phyloP scores from a whole-genome alignment of 768 basidiomycete genomes.

The Xerocomellus intermedius region DNA sequence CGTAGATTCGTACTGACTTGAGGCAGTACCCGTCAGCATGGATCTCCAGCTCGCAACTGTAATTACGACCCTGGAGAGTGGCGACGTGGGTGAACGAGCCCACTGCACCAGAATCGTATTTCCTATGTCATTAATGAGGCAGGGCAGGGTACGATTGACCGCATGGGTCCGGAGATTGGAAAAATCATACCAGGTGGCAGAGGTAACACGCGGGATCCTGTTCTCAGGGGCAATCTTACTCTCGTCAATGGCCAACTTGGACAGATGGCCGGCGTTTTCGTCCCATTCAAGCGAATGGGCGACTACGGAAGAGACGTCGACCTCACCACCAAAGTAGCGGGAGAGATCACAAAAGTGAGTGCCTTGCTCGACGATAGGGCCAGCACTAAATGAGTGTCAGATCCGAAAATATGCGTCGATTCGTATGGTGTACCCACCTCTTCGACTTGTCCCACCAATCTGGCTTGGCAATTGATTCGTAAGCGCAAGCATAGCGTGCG shows the following conservation, averaged over 20 bases:
- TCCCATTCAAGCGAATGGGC: slow-evolving; percentile 94
- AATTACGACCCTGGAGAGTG: slow-evolving; percentile 88
- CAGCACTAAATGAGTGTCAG: slow-evolving; percentile 44
- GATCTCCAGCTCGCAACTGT: slow-evolving; percentile 93
- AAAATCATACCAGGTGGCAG: slow-evolving; percentile 74
- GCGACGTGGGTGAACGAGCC: slow-evolving; percentile 89
- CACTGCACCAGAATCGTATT: slow-evolving; percentile 93
- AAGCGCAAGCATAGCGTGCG: slow-evolving; percentile 91
- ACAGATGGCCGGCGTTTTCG: slow-evolving; percentile 82
- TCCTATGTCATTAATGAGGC: slow-evolving; percentile 49
- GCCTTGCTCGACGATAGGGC: slow-evolving; percentile 86
- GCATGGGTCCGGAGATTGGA: slow-evolving; percentile 21
- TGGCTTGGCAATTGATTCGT: slow-evolving; percentile 72
- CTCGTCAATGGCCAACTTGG: slow-evolving; percentile 83
- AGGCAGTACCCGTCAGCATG: slow-evolving; percentile 91
- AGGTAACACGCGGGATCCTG: slow-evolving; percentile 90
- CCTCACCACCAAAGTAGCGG: slow-evolving; percentile 95
- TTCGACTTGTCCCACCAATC: slow-evolving; percentile 96
- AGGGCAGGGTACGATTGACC: slow-evolving; percentile 11
- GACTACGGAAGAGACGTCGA: slow-evolving; percentile 74
- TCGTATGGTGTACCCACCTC: slow-evolving; percentile 52
- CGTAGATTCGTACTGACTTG: slow-evolving; percentile 48
- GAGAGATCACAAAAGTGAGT: slow-evolving; percentile 98
- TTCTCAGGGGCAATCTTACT: slow-evolving; percentile 79
- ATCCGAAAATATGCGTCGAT: background rate